Evolutionary conservation across 192 early-diverging fungal genomes (phyloP), one percentile per base, ranked within the genome.

Genomic region (Geosiphon pyriformis): DNA sequence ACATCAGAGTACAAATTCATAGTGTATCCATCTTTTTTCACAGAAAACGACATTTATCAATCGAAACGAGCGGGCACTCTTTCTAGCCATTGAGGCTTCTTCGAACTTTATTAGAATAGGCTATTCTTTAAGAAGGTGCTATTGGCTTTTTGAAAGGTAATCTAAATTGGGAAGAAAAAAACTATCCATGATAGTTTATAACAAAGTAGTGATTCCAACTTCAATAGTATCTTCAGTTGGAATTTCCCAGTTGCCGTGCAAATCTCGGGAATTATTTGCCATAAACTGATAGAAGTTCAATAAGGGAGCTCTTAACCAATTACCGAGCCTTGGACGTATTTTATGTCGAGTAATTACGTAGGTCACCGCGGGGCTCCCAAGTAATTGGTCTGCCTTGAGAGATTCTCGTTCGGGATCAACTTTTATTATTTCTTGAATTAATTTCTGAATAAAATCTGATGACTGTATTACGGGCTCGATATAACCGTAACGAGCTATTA

Each of bases 401-500:
- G 3, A 12, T 48, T 61, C 42, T 17, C n/a, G 1, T 20, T 26
- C 3, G 20, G 27, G 25, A 29, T 61, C 60, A 48, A 27, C 23
- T 27, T 49, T 48, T 27, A 15, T 25, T 26, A 61, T 49, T 48
- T 12, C 11, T n/a, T 46, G 1, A 48, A 48, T 8, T 18, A 61
- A 17, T 31, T 48, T 48, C 18, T 18, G 26, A 7, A 61, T 48
- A 49, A 61, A 61, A n/a, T 61, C 60, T 49, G 18, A 4, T 48
- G 26, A 35, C 49, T 61, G 60, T n/a, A 18, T 30, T 48, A 61
- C 17, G 4, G n/a, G 4, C 20, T 61, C 60, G 4, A 34, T 30
- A 49, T 61, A 61, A 61, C 60, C 60, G 32, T 48, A 61, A 30
- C 60, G 23, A 18, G 42, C 60, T 30, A 18, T 61, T 48, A 47